Evolutionary conservation across 1,284 basidiomycete genomes (phyloP), one percentile per base, ranked within the genome.

Genomic region (Coniophora puteana): DNA sequence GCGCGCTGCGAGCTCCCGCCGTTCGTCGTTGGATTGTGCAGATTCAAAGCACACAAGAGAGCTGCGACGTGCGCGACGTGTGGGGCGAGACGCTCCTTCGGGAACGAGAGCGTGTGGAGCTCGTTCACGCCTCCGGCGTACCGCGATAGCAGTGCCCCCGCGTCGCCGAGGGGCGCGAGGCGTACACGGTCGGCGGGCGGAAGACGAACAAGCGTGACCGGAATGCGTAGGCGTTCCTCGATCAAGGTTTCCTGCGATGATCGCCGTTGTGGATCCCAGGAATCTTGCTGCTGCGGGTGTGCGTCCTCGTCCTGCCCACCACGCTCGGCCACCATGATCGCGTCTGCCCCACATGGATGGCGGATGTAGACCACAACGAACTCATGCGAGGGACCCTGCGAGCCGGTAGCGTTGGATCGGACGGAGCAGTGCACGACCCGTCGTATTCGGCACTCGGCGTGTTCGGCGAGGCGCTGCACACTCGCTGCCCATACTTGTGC

Each of bases 371-470:
- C 40, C 18, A 51, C 38, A 7, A 49, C 21, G n/a, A 51, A 51
- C 21, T 49, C 49, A 26, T 39, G 35, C 11, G 18, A 36, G 3
- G 38, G 29, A 18, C 39, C 26, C 2, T 27, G 36, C 8, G 25
- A 18, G 16, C 26, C 26, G 8, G 17, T 44, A 11, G 29, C 25
- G 12, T 41, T 40, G 11, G 31, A 33, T 33, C 17, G 10, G n/a
- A n/a, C n/a, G n/a, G n/a, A n/a, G 20, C 42, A 51, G 14, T 51
- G 50, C 10, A 46, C 37, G 41, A 51, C 36, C 21, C 39, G 44
- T 17, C 40, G 35, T 22, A 51, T 20, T 12, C 50, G 50, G 31
- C 41, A 51, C 4, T 21, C 27, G 4, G 31, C 24, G 25, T 27
- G 40, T 8, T 46, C 37, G 12, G 10, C 10, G 8, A 49, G 32